A percentile compares a stretch with the other conserved stretches of the same genome.
Conservation (phyloP, 495 filamentous ascomycete species). For the Aspergillus olivimuriae region DNA sequence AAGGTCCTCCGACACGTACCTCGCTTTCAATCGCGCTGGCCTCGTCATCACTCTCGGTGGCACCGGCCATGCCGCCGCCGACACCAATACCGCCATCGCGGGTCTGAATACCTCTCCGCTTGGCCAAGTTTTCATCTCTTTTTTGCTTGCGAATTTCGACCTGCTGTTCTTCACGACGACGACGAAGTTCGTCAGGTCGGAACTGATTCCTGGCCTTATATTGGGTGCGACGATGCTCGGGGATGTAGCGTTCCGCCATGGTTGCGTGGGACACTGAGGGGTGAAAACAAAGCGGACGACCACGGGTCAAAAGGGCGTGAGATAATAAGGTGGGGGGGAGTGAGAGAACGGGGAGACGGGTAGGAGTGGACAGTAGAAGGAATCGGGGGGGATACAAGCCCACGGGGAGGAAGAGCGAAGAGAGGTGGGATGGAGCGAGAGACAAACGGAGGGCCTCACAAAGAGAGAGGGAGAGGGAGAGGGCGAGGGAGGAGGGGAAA, state of each 20-base stretch:
- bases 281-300: constrained; percentile 31
- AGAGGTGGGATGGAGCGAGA: constrained; percentile 1
- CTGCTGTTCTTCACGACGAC: constrained; percentile 97
- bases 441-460: constrained; percentile 10
- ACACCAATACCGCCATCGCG: constrained; percentile 67
- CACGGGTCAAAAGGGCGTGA: constrained; percentile 5
- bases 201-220: constrained; percentile 99
- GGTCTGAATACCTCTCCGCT: constrained; percentile 86
- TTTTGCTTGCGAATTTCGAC: constrained; percentile 98
- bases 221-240: constrained; percentile 96
- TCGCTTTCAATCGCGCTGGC: constrained; percentile 88
- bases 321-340: constrained; percentile 25
- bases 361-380: constrained; percentile 17
- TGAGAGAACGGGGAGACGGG: constrained; percentile 29
- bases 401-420: constrained; percentile 7
- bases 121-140: constrained; percentile 96
- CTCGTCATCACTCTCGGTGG: constrained; percentile 96
- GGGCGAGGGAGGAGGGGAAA: constrained; percentile 17
- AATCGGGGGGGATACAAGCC: too few species aligned
- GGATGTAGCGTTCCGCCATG: constrained; percentile 99
- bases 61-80: constrained; percentile 78
- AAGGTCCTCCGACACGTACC: constrained; percentile 54
- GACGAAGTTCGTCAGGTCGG: constrained; percentile 96
- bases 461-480: constrained; percentile 12
- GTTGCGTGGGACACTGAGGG: constrained; percentile 36